Evolutionary conservation across 2,329 filamentous ascomycete genomes (phyloP).

Genomic region (Trichophyton rubrum): DNA sequence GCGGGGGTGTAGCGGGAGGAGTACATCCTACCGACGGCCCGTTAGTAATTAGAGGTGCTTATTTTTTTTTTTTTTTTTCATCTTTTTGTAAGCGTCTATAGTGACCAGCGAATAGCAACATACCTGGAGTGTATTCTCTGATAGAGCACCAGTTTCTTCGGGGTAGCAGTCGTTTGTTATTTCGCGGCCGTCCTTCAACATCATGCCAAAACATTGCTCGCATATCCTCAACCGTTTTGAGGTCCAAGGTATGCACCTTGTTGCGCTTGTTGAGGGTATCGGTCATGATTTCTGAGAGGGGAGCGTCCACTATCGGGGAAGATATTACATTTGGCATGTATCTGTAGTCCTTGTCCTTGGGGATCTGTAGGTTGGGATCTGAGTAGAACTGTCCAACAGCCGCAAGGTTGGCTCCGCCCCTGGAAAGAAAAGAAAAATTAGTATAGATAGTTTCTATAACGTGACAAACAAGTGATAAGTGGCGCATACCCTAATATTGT

Average conservation of each 20-base stretch:
- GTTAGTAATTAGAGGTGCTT: constrained; percentile 1
- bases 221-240: constrained; percentile 84
- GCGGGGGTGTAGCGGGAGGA: constrained; percentile 55
- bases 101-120: constrained; percentile 13
- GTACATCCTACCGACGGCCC: constrained; percentile 55
- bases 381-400: constrained; percentile 93
- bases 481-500: constrained; percentile 62
- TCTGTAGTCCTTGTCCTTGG: constrained; percentile 82
- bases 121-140: constrained; percentile 65
- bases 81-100: no score
- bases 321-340: constrained; percentile 97
- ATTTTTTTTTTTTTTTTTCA: no score
- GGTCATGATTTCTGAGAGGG: constrained; percentile 74
- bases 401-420: constrained; percentile 86
- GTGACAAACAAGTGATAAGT: background rate
- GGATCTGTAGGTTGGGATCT: constrained; percentile 65
- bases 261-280: constrained; percentile 91
- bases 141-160: constrained; percentile 95
- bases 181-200: constrained; percentile 76
- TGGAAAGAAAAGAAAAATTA: constrained; percentile 21
- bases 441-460: background rate
- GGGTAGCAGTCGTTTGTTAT: constrained; percentile 80
- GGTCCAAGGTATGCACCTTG: constrained; percentile 54
- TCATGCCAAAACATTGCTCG: constrained; percentile 84
- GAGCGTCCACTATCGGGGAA: constrained; percentile 86